Conservation (phyloP, 805 yeast genomes). For the Metschnikowia chrysomelidarum region DNA sequence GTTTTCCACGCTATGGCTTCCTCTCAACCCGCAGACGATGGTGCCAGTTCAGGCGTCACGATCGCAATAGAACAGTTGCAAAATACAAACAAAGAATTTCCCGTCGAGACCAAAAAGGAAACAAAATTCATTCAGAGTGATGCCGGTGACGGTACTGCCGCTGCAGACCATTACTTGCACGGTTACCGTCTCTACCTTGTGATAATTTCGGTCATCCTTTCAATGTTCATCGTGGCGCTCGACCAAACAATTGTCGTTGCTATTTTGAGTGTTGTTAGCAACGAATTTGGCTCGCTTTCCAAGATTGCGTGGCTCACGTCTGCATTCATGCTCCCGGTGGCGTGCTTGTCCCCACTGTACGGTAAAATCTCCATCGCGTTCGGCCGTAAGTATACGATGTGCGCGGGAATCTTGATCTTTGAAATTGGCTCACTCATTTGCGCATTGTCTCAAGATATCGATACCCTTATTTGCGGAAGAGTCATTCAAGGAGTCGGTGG, state of each 20-base stretch:
- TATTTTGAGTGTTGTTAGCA: constrained; percentile 47
- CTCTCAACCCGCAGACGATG: too few species aligned
- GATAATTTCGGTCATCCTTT: constrained; percentile 27
- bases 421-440: constrained; percentile 61
- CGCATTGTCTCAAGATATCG: constrained; percentile 55
- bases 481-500: constrained; percentile 71
- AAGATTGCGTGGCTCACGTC: constrained; percentile 59
- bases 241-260: constrained; percentile 60
- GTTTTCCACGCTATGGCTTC: too few species aligned
- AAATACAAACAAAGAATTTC: too few species aligned
- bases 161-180: constrained; percentile 33
- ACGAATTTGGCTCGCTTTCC: constrained; percentile 47
- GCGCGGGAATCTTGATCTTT: constrained; percentile 51
- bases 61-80: too few species aligned
- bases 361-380: constrained; percentile 55
- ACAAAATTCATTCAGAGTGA: constrained; percentile 27
- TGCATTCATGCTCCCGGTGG: constrained; percentile 54
- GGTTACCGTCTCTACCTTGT: constrained; percentile 29
- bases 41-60: too few species aligned
- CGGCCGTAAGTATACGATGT: constrained; percentile 53
- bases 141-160: constrained; percentile 43
- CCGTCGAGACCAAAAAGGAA: too few species aligned
- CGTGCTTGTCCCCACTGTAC: constrained; percentile 53
- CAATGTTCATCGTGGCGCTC: constrained; percentile 44
- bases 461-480: constrained; percentile 67